Conservation (phyloP, 176 grass and related monocot species). For the Secale cereale region DNA sequence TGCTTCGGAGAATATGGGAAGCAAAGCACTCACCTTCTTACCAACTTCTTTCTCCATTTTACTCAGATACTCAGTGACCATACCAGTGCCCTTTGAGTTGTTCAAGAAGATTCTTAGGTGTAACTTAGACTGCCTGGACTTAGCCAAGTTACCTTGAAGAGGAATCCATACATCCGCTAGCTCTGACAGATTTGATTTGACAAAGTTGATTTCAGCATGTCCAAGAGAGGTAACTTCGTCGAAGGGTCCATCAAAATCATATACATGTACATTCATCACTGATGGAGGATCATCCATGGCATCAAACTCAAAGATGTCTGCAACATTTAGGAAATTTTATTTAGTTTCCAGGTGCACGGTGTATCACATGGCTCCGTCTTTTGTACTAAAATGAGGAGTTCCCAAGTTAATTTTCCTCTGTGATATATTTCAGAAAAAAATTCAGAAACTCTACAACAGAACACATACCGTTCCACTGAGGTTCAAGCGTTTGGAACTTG, state of each 20-base stretch:
- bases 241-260: constrained; percentile 94
- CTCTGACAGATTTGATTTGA: constrained; percentile 86
- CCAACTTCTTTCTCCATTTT: constrained; percentile 99
- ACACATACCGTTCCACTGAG: constrained; percentile 83
- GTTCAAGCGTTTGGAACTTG: constrained; percentile 81
- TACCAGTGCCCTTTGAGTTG: constrained; percentile 69
- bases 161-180: constrained; percentile 88
- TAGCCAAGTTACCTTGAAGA: constrained; percentile 84
- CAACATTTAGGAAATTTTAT: constrained; percentile 21
- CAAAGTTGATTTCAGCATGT: constrained; percentile 89
- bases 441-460: neutral
- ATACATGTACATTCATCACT: constrained; percentile 77
- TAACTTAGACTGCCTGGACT: constrained; percentile 80
- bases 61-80: constrained; percentile 70
- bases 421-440: constrained; percentile 17
- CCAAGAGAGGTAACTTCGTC: constrained; percentile 83
- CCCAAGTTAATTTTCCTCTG: neutral
- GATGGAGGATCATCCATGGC: constrained; percentile 93
- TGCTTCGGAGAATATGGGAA: neutral
- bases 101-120: constrained; percentile 88
- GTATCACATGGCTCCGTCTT: neutral
- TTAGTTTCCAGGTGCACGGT: constrained; percentile 12
- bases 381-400: neutral
- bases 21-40: constrained; percentile 65
- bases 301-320: constrained; percentile 98